phyloP scores from a whole-genome alignment of 2,329 filamentous ascomycete species.

The Magnaporthiopsis poae region DNA sequence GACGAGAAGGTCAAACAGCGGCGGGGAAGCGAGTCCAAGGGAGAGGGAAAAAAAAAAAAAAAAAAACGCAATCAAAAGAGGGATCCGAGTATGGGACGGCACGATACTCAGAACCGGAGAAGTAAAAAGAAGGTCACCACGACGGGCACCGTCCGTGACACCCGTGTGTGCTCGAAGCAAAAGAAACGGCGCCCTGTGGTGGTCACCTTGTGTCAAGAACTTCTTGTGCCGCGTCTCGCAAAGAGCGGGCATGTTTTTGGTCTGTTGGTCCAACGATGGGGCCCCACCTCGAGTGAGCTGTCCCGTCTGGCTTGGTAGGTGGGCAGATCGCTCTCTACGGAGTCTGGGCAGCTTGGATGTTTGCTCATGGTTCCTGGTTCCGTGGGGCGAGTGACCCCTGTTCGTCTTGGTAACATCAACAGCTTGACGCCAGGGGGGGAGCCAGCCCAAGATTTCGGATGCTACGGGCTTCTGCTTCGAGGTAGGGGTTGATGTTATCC shows the following conservation, averaged over 20 bases:
- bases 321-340: no score
- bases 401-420: no score
- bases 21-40: not conserved
- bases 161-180: not conserved
- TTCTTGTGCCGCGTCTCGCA: not conserved
- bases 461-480: no score
- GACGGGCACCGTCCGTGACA: not conserved
- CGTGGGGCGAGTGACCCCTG: no score
- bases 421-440: no score
- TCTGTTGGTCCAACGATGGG: not conserved
- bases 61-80: not conserved
- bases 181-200: not conserved
- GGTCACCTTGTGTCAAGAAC: not conserved
- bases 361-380: no score
- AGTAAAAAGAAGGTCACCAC: not conserved
- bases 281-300: no score
- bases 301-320: no score
- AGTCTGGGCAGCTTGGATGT: no score
- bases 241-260: not conserved
- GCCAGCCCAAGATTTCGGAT: no score
- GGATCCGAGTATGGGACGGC: not conserved
- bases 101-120: not conserved
- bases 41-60: not conserved
- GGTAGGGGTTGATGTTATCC: no score
- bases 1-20: not conserved